These are phyloP conservation scores for Pleurotus djamor DNA, from an alignment of 768 basidiomycete species.

Conservation along the genomic window DNA sequence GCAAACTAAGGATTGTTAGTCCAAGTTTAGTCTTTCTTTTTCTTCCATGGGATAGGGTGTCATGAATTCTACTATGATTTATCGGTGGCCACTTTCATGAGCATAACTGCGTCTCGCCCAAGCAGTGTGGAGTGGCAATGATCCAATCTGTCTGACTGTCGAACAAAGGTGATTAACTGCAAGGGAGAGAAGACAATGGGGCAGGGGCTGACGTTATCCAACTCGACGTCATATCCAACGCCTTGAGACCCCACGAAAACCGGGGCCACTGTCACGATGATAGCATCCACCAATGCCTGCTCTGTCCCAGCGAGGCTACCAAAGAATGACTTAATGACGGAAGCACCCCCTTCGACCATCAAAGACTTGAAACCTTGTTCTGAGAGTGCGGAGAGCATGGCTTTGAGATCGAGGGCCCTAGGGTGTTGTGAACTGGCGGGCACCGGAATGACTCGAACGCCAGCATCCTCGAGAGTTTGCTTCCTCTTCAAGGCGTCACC, in stretches of 20 bases:
- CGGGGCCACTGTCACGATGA: slow-evolving; percentile 88
- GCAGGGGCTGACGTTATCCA: slow-evolving; percentile 13
- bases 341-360: slow-evolving; percentile 97
- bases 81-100: slow-evolving; percentile 12
- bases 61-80: too few relatives aligned
- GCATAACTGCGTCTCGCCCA: slow-evolving; percentile 32
- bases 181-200: neutral
- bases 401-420: slow-evolving; percentile 36
- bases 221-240: slow-evolving; percentile 46
- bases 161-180: neutral
- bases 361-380: slow-evolving; percentile 62
- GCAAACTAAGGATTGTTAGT: neutral
- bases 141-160: slow-evolving; percentile 16
- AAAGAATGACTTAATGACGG: slow-evolving; percentile 76
- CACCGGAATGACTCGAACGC: slow-evolving; percentile 64
- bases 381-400: slow-evolving; percentile 51
- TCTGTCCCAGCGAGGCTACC: slow-evolving; percentile 8
- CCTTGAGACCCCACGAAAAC: slow-evolving; percentile 76
- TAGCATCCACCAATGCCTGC: slow-evolving; percentile 53
- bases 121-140: slow-evolving; percentile 26
- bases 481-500: slow-evolving; percentile 10
- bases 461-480: slow-evolving; percentile 53
- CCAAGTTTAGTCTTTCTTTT: too few relatives aligned
- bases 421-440: slow-evolving; percentile 15
- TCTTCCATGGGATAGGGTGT: too few relatives aligned